A percentile compares a stretch with the other conserved stretches of the same genome.
phyloP scores from a whole-genome alignment of 495 filamentous ascomycete genomes.

The Daldinia vernicosa region DNA sequence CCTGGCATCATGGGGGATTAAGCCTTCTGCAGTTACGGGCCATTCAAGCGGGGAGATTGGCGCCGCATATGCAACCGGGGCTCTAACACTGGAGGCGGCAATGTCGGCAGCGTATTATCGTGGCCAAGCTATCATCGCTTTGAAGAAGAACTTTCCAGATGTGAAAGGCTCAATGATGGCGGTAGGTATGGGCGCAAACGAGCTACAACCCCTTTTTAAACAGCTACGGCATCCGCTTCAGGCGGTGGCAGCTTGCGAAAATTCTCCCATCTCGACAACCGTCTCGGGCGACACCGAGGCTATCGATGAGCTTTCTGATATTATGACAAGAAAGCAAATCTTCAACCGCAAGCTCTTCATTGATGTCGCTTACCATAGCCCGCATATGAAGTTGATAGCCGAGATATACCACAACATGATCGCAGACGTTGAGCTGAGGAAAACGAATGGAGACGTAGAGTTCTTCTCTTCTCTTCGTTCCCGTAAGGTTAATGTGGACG shows the following conservation, averaged over 20 bases:
- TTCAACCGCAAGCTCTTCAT: slow-evolving; percentile 66
- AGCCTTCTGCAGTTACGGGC: slow-evolving; percentile 62
- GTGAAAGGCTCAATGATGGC: slow-evolving; percentile 60
- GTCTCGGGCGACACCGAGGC: slow-evolving; percentile 64
- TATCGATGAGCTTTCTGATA: slow-evolving; percentile 58
- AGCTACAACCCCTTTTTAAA: slow-evolving; percentile 51
- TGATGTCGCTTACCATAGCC: slow-evolving; percentile 71
- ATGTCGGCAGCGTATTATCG: slow-evolving; percentile 63
- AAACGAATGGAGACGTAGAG: slow-evolving; percentile 46
- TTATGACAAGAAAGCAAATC: slow-evolving; percentile 54
- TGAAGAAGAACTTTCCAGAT: slow-evolving; percentile 45
- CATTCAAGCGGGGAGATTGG: slow-evolving; percentile 72
- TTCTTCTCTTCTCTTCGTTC: slow-evolving; percentile 54
- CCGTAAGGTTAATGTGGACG: slow-evolving; percentile 43
- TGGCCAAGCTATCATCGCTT: slow-evolving; percentile 48
- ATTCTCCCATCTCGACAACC: slow-evolving; percentile 68
- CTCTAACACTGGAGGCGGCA: slow-evolving; percentile 57
- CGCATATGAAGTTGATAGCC: slow-evolving; percentile 65
- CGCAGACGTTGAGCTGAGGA: slow-evolving; percentile 44
- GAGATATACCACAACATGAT: slow-evolving; percentile 51
- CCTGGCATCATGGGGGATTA: slow-evolving; percentile 61
- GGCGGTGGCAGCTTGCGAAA: slow-evolving; percentile 59
- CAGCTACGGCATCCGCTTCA: slow-evolving; percentile 31
- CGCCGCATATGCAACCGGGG: slow-evolving; percentile 58
- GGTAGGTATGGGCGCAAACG: slow-evolving; percentile 57